phyloP scores from a whole-genome alignment of 1,284 basidiomycete genomes.

The Phellopilus nigrolimitatus region DNA sequence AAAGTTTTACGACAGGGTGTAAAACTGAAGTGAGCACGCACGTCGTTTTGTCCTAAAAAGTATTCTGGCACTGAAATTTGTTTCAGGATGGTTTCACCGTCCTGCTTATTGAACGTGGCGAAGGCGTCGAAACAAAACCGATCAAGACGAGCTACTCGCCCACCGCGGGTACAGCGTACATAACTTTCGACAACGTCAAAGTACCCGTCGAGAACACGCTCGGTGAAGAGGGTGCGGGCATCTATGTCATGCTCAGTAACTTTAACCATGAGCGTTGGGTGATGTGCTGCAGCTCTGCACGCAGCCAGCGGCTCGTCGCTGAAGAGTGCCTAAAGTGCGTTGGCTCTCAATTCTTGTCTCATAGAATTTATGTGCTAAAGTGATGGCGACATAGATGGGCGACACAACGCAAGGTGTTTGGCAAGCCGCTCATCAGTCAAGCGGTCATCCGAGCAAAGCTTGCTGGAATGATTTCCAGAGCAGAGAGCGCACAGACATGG shows the following conservation, averaged over 20 bases:
- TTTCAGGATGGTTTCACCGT: slow-evolving; percentile 78
- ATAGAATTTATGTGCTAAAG: neutral
- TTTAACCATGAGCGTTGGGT: slow-evolving; percentile 74
- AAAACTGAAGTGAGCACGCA: slow-evolving; percentile 43
- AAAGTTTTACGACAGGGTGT: slow-evolving; percentile 61
- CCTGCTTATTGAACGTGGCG: slow-evolving; percentile 71
- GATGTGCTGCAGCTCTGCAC: slow-evolving; percentile 61
- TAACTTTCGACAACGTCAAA: slow-evolving; percentile 85
- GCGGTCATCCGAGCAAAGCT: slow-evolving; percentile 83
- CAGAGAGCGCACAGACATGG: slow-evolving; percentile 81
- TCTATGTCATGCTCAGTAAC: slow-evolving; percentile 74
- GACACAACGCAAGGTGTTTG: slow-evolving; percentile 78
- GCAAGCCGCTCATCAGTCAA: slow-evolving; percentile 78
- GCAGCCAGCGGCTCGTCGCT: slow-evolving; percentile 50
- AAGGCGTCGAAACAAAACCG: slow-evolving; percentile 77
- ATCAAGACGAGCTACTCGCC: slow-evolving; percentile 84
- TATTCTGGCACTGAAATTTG: neutral
- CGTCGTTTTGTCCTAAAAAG: neutral
- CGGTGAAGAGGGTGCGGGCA: slow-evolving; percentile 77
- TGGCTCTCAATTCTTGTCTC: neutral
- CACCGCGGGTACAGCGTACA: slow-evolving; percentile 77
- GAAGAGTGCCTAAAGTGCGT: slow-evolving; percentile 68
- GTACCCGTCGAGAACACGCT: slow-evolving; percentile 86
- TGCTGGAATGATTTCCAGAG: slow-evolving; percentile 80
- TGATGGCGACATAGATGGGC: slow-evolving; percentile 51